Conservation (phyloP, 2,329 filamentous ascomycete genomes). For the Beauveria sp. region DNA sequence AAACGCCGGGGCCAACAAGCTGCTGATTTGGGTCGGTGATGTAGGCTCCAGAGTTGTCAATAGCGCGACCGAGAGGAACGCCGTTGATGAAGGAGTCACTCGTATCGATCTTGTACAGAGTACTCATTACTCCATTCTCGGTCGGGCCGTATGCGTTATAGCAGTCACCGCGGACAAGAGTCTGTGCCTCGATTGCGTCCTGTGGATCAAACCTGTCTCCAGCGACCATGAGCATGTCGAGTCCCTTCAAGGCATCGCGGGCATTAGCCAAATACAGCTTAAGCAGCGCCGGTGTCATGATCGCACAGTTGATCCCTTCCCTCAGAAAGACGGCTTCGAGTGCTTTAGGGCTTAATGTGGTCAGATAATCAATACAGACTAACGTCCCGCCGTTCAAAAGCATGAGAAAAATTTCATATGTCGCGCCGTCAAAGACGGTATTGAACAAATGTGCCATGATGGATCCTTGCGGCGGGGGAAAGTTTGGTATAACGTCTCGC, state of each 20-base stretch:
- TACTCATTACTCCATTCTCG: conserved; percentile 17
- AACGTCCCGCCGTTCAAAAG: conserved; percentile 15
- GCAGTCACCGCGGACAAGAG: conserved; percentile 4
- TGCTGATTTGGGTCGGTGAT: conserved; percentile 15
- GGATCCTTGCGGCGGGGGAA: background rate
- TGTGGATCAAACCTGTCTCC: conserved; percentile 19
- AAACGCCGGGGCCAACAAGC: conserved; percentile 16
- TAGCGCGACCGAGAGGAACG: conserved; percentile 17
- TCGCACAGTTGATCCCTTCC: conserved; percentile 28
- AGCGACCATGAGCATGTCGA: conserved; percentile 29
- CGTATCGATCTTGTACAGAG: conserved; percentile 3
- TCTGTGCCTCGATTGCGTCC: conserved; percentile 1
- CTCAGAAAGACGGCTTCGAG: conserved; percentile 14
- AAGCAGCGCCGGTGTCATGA: conserved; percentile 15
- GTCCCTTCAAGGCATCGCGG: conserved; percentile 25
- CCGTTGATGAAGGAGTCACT: conserved; percentile 13
- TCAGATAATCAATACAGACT: conserved; percentile 14
- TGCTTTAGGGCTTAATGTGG: conserved; percentile 5
- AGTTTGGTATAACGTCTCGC: background rate
- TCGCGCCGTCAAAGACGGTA: conserved; percentile 14
- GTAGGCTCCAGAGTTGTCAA: conserved; percentile 17
- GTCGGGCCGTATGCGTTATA: conserved; percentile 20
- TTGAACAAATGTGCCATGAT: conserved; percentile 11
- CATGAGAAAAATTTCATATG: conserved; percentile 11
- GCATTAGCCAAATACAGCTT: conserved; percentile 21